These are phyloP conservation scores for Posidonia australis DNA, from an alignment of 106 monocot genomes.

Conservation along the genomic window DNA sequence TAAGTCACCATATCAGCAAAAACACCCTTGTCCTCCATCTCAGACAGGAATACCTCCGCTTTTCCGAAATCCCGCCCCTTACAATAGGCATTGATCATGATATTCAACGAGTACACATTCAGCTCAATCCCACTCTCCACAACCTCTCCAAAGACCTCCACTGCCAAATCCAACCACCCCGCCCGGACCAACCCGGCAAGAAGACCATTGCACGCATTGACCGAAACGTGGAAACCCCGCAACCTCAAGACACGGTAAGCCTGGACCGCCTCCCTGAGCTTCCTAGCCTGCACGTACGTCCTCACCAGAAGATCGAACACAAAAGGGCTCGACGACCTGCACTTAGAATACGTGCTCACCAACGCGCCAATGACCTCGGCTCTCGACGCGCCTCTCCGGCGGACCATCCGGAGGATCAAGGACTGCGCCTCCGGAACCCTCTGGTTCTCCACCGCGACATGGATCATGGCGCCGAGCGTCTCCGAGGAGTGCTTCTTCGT, in stretches of 20 bases:
- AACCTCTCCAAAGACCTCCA: conserved; percentile 44
- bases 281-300: conserved; percentile 79
- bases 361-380: conserved; percentile 40
- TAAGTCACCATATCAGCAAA: conserved; percentile 73
- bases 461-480: conserved; percentile 43
- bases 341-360: conserved; percentile 8
- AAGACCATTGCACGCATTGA: conserved; percentile 68
- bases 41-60: conserved; percentile 37
- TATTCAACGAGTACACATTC: conserved; percentile 78
- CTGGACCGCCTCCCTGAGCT: conserved; percentile 71
- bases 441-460: conserved; percentile 26
- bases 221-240: conserved; percentile 29
- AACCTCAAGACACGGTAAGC: conserved; percentile 41
- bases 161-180: conserved; percentile 56
- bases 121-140: conserved; percentile 24
- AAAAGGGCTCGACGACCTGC: neutral
- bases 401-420: conserved; percentile 62
- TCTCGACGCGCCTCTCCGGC: conserved; percentile 46
- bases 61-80: conserved; percentile 44
- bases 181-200: conserved; percentile 57
- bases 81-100: conserved; percentile 72
- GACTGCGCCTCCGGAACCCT: conserved; percentile 48
- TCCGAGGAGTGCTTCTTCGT: conserved; percentile 26
- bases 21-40: conserved; percentile 65
- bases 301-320: conserved; percentile 72